Conservation (phyloP, 352 stramenopile species). For the Phytophthora pisi region DNA sequence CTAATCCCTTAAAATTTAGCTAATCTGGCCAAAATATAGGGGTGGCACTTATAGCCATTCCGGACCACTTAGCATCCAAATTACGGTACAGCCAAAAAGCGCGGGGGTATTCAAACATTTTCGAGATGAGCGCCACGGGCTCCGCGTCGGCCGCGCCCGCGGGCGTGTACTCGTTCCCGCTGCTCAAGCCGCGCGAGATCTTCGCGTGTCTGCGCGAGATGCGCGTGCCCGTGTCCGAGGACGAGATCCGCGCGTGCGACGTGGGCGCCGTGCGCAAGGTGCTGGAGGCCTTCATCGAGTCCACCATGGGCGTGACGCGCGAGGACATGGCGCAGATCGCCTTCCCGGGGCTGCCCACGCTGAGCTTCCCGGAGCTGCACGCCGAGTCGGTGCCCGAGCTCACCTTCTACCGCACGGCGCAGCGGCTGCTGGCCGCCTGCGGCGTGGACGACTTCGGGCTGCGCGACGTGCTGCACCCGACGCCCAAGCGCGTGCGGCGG, state of each 20-base stretch:
- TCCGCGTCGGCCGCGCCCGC: not conserved
- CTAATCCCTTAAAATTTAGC: too few species aligned
- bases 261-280: conserved; percentile 81
- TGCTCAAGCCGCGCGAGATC: conserved; percentile 95
- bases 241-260: conserved; percentile 87
- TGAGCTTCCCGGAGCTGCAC: conserved; percentile 93
- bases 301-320: conserved; percentile 88
- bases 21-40: too few species aligned
- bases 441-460: conserved; percentile 95
- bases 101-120: too few species aligned
- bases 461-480: conserved; percentile 91
- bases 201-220: conserved; percentile 92
- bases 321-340: conserved; percentile 92
- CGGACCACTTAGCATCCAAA: too few species aligned
- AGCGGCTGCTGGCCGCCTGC: conserved; percentile 91
- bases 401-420: conserved; percentile 91
- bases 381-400: conserved; percentile 93
- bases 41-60: too few species aligned
- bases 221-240: conserved; percentile 88
- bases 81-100: too few species aligned
- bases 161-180: conserved; percentile 87
- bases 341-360: conserved; percentile 78
- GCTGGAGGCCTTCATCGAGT: conserved; percentile 90
- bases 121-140: not conserved
- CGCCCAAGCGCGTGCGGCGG: conserved; percentile 87